Base-by-base conservation (phyloP, 495 filamentous ascomycete genomes). In the Massariosphaeria phaeospora region DNA sequence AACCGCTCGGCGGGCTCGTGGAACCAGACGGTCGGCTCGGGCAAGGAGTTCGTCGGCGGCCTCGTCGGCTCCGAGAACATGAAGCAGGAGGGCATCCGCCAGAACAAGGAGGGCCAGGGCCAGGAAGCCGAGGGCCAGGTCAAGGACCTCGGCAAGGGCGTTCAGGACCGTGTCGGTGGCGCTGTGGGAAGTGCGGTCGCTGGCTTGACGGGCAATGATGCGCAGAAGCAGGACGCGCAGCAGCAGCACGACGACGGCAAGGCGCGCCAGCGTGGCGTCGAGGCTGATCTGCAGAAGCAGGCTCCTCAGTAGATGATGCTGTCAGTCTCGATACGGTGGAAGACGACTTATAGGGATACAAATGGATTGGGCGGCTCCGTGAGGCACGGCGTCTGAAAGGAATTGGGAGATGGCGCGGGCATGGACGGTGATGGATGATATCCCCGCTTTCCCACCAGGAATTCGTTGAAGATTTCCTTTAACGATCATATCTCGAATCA, bases 101-200 rank as follows among this genome's bases (percentile, higher is more conserved):
- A 96, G 71, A 95, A 96, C 63, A 74, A 76, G 13, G 74, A 83
- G 44, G 91, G 91, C 26, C 86, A 93, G 73, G 80, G 75, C 31
- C 80, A 85, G 64, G 89, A 96, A 69, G 89, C 91, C 15, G 75
- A 82, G 64, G 90, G 91, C 30, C 91, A 96, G 73, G 57, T 95
- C 36, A 80, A 74, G 59, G 91, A 96, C 63, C 79, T 78, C 56
- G 82, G 85, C 21, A 70, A 76, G 42, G 91, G 91, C 18, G 66
- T 86, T 30, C 74, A 72, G 20, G 82, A 95, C 66, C 84, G 91
- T 23, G 82, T 83, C 10, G 72, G 77, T 18, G 91, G 91, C 30
- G 72, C 84, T 9, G 59, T 95, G 8, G 89, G 89, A 7, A 72
- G 75, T 29, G 81, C 83, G 17, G 77, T 81, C 29, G 82, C 90